A percentile compares a stretch with the other conserved stretches of the same genome.
phyloP scores from a whole-genome alignment of 2,329 filamentous ascomycete species.

The Fusarium goolgardi region DNA sequence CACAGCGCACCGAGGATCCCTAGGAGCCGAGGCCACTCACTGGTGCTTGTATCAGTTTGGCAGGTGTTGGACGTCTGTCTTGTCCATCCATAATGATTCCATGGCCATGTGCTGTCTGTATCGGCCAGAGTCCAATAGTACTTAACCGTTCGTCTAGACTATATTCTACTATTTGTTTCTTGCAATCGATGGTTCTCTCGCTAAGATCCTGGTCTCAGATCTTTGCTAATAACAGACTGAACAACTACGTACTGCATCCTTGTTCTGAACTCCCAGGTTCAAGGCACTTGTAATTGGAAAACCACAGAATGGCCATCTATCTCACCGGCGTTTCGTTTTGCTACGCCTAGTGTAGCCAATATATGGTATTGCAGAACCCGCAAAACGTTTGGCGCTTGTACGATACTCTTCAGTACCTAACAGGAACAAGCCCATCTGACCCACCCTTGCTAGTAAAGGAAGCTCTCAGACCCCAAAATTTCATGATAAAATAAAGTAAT shows the following conservation, averaged over 20 bases:
- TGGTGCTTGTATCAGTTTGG: slow-evolving; percentile 21
- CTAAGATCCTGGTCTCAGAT: slow-evolving; percentile 31
- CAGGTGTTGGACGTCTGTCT: neutral
- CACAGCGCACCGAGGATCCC: neutral
- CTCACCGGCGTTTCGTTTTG: slow-evolving; percentile 4
- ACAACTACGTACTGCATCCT: slow-evolving; percentile 10
- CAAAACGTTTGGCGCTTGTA: slow-evolving; percentile 7
- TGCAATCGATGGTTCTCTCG: neutral
- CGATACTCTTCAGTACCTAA: neutral
- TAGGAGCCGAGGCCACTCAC: slow-evolving; percentile 15
- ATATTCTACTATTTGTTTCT: slow-evolving; percentile 4
- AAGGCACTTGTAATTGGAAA: slow-evolving; percentile 4
- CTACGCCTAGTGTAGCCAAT: slow-evolving; percentile 10
- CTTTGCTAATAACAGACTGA: neutral
- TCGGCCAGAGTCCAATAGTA: neutral
- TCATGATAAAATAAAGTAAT: slow-evolving; percentile 46
- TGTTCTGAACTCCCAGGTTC: slow-evolving; percentile 13
- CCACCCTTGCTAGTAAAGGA: slow-evolving; percentile 30
- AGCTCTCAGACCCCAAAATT: slow-evolving; percentile 31
- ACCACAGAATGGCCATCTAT: slow-evolving; percentile 19
- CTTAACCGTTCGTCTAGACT: neutral
- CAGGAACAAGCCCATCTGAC: neutral
- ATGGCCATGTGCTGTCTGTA: slow-evolving; percentile 1
- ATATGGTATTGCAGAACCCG: neutral
- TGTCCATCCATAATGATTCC: neutral